Conservation (phyloP, 257 asterid genomes). For the Solanum pinnatisectum region DNA sequence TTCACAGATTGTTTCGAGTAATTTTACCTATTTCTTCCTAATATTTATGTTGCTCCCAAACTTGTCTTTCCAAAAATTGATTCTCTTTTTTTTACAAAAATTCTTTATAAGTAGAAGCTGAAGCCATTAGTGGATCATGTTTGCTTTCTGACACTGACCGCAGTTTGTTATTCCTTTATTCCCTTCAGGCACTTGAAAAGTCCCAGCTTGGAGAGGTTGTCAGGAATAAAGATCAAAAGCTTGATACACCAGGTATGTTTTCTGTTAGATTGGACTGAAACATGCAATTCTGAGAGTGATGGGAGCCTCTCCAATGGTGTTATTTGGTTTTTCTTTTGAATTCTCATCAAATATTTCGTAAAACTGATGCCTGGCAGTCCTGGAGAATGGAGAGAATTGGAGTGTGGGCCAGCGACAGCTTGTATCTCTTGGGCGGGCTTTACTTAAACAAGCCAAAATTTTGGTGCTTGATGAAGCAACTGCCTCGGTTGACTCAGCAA, state of each 20-base stretch:
- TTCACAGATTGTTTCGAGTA: neutral
- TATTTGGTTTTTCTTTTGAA: neutral
- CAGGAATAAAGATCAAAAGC: slow-evolving; percentile 76
- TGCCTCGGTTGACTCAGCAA: slow-evolving; percentile 95
- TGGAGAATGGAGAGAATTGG: slow-evolving; percentile 94
- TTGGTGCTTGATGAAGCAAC: slow-evolving; percentile 97
- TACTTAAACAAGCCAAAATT: slow-evolving; percentile 85
- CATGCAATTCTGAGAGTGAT: neutral
- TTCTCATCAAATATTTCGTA: neutral
- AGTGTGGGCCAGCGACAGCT: slow-evolving; percentile 96
- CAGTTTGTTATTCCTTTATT: neutral
- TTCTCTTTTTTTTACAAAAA: neutral
- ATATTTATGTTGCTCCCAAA: neutral
- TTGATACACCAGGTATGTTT: slow-evolving; percentile 72
- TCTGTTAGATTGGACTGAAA: neutral
- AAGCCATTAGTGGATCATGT: neutral
- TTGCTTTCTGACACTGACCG: neutral
- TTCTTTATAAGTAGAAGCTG: neutral
- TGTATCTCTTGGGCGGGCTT: slow-evolving; percentile 87
- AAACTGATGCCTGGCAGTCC: slow-evolving; percentile 29
- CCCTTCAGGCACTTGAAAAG: slow-evolving; percentile 75
- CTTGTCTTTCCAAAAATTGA: neutral
- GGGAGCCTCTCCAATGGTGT: neutral
- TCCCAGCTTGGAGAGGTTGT: slow-evolving; percentile 82
- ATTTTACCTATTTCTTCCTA: neutral